A percentile compares a stretch with the other conserved stretches of the same genome.
phyloP scores from a whole-genome alignment of 2,329 filamentous ascomycete genomes.

The Penicillium corylophilum region DNA sequence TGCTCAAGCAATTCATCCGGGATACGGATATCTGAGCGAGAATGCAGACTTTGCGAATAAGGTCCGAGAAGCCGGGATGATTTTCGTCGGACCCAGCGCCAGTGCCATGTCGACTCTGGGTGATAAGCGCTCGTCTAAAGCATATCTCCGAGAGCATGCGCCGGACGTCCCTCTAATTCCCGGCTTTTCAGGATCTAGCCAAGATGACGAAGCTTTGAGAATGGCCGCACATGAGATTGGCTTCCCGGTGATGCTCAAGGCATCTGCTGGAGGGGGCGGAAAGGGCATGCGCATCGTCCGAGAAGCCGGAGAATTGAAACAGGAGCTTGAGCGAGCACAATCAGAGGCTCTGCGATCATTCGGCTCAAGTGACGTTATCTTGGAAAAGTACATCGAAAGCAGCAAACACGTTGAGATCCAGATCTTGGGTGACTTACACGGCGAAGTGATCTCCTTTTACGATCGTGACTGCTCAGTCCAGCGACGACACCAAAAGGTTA shows the following conservation, averaged over 20 bases:
- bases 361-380: constrained; percentile 42
- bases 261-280: constrained; percentile 50
- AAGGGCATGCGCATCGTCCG: constrained; percentile 45
- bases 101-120: constrained; percentile 34
- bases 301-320: constrained; percentile 29
- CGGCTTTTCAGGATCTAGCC: constrained; percentile 23
- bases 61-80: constrained; percentile 29
- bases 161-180: constrained; percentile 31
- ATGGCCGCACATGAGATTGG: constrained; percentile 24
- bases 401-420: constrained; percentile 53
- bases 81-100: constrained; percentile 33
- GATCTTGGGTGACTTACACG: constrained; percentile 44
- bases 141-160: constrained; percentile 22
- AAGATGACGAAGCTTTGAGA: constrained; percentile 21
- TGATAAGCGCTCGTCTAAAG: constrained; percentile 9
- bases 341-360: constrained; percentile 46
- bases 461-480: constrained; percentile 56
- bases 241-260: constrained; percentile 49
- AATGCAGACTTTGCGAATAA: constrained; percentile 33
- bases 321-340: constrained; percentile 40
- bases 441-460: constrained; percentile 25
- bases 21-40: constrained; percentile 39
- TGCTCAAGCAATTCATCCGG: constrained; percentile 34
- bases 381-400: constrained; percentile 46
- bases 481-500: constrained; percentile 53